Base-by-base conservation (phyloP, 768 basidiomycete genomes). In the Lactarius psammicola region DNA sequence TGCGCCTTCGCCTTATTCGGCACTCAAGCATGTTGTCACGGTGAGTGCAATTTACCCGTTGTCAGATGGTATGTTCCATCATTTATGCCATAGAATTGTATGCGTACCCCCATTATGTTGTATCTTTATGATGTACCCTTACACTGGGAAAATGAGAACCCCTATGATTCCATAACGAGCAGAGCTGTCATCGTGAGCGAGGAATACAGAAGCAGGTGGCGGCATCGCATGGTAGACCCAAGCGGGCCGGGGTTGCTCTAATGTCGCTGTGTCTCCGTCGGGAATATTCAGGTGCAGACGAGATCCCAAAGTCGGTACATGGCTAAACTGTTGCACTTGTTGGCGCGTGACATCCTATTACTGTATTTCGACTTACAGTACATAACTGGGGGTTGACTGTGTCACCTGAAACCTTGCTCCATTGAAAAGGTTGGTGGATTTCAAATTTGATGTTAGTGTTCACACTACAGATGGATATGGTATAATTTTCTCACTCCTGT, bases 91-190 rank as follows among this genome's bases (percentile, higher is more conserved):
- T 33, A 20, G 20, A n/a, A 28, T 2, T 46, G 10, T 33, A 63
- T 63, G 26, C 44, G 23, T 60, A 46, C 17, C 38, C 11, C 33
- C n/a, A 51, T 64, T 33, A 64, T 60, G 59, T 36, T 60, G 53
- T 64, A 65, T 23, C 11, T 20, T 59, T 30, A 46, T 59, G 3
- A 23, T 65, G 64, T 65, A 65, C 55, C 20, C 28, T 34, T 55
- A 65, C 53, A 15, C n/a, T 53, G 26, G 42, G 18, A 8, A 36
- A 30, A 28, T 30, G 3, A 13, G 1, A 26, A 26, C 11, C 46
- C 9, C 13, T 49, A 49, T 2, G 13, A 49, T 49, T 46, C 11
- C 44, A n/a, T 46, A 18, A 46, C 44, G 44, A 46, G 44, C 20
- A n/a, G 10, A n/a, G n/a, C 44, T 11, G 17, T 18, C 40, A 17